Percentiles rank a stretch among this genome's conserved stretches.
Evolutionary conservation across 805 yeast genomes (phyloP).

Genomic region (Wickerhamomyces xylosicus): DNA sequence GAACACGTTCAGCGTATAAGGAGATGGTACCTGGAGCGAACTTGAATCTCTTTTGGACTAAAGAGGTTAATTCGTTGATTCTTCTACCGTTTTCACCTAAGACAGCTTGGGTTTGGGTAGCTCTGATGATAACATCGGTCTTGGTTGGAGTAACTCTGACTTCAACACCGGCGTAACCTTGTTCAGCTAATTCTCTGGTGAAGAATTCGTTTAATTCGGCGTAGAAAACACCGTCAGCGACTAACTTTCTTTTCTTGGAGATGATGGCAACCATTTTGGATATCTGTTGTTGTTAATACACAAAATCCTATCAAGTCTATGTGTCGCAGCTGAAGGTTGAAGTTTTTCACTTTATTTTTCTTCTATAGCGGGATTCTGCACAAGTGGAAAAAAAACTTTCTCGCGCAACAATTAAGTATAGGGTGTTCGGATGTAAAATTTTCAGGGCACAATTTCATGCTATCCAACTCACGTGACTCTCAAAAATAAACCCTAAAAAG

Average conservation of each 20-base stretch:
- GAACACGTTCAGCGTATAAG: slow-evolving; percentile 97
- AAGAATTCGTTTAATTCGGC: slow-evolving; percentile 99
- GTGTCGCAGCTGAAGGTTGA: not conserved
- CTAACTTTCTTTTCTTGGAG: slow-evolving; percentile 98
- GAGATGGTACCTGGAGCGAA: slow-evolving; percentile 87
- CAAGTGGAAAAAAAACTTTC: not conserved
- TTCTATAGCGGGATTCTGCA: not conserved
- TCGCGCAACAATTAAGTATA: too few species aligned
- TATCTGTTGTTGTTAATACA: not conserved
- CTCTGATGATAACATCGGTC: slow-evolving; percentile 97
- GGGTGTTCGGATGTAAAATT: not conserved
- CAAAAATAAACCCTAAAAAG: too few species aligned
- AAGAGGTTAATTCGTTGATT: slow-evolving; percentile 96
- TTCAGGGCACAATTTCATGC: not conserved
- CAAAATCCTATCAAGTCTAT: not conserved
- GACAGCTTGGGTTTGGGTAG: slow-evolving; percentile 97
- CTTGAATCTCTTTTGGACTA: slow-evolving; percentile 98
- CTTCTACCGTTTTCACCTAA: slow-evolving; percentile 99
- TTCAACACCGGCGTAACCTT: slow-evolving; percentile 99
- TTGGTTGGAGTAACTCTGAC: slow-evolving; percentile 97
- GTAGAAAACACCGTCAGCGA: slow-evolving; percentile 99
- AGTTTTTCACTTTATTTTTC: not conserved
- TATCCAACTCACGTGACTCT: not conserved
- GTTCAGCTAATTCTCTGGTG: slow-evolving; percentile 99
- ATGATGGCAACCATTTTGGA: slow-evolving; percentile 32